Conservation (phyloP, 805 yeast species). For the Ogataea kodamae region DNA sequence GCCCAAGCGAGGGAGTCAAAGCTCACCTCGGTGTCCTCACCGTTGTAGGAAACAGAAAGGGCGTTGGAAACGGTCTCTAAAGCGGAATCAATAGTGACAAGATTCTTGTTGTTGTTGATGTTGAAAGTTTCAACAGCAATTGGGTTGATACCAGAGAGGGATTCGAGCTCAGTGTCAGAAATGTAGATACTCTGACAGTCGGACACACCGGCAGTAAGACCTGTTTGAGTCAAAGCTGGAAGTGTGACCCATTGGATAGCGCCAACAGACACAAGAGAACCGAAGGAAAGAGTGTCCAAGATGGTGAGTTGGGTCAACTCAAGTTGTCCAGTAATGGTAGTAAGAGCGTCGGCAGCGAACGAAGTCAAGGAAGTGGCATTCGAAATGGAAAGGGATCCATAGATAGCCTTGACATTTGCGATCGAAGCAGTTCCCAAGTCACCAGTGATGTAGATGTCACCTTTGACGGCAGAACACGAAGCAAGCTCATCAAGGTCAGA, state of each 20-base stretch:
- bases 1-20: slow-evolving; percentile 79
- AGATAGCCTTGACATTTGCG: slow-evolving; percentile 70
- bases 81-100: slow-evolving; percentile 67
- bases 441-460: slow-evolving; percentile 72
- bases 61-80: slow-evolving; percentile 70
- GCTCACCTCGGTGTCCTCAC: slow-evolving; percentile 65
- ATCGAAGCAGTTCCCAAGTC: slow-evolving; percentile 60
- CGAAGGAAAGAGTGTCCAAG: slow-evolving; percentile 66
- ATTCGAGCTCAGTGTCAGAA: slow-evolving; percentile 69
- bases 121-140: slow-evolving; percentile 53
- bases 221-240: slow-evolving; percentile 73
- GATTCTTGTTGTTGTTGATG: slow-evolving; percentile 86
- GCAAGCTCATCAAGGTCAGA: slow-evolving; percentile 70
- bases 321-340: slow-evolving; percentile 70
- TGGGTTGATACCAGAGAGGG: slow-evolving; percentile 62
- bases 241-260: slow-evolving; percentile 75
- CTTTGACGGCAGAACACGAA: slow-evolving; percentile 75
- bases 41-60: slow-evolving; percentile 81
- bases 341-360: slow-evolving; percentile 76
- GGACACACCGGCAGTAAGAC: slow-evolving; percentile 68
- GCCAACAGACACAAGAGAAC: slow-evolving; percentile 78
- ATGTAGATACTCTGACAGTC: slow-evolving; percentile 66
- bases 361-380: slow-evolving; percentile 61
- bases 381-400: slow-evolving; percentile 67
- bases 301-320: slow-evolving; percentile 60